Conservation (phyloP, 75 land plant genomes). For the Selaginella tamariscina region DNA sequence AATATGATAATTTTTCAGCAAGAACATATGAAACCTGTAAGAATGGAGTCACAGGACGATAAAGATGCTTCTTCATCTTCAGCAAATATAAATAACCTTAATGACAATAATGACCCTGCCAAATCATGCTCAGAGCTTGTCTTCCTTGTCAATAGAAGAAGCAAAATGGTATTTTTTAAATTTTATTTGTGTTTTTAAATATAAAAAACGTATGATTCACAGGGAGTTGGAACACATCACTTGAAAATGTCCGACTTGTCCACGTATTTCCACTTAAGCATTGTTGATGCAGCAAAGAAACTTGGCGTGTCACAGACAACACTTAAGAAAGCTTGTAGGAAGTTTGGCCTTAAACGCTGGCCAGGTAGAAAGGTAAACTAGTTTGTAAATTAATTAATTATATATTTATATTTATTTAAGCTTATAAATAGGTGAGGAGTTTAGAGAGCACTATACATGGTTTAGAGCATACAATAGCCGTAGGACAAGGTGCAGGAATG, state of each 20-base stretch:
- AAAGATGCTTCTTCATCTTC: conserved; percentile 29
- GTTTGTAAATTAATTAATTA: background rate
- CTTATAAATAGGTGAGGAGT: conserved; percentile 26
- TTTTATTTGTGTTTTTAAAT: no score
- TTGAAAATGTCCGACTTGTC: conserved; percentile 28
- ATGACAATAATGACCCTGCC: conserved; percentile 6
- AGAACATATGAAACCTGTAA: no score
- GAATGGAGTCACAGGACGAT: no score
- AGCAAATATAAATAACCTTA: conserved; percentile 15
- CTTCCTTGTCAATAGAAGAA: conserved; percentile 27
- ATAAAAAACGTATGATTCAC: no score
- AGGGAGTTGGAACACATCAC: conserved; percentile 30
- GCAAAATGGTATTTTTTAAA: conserved; percentile 23
- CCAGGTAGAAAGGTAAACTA: conserved; percentile 28
- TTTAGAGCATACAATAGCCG: conserved; percentile 31
- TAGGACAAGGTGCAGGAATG: conserved; percentile 32
- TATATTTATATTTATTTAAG: no score
- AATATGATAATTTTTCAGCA: no score
- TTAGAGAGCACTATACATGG: conserved; percentile 34
- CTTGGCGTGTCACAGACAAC: conserved; percentile 35
- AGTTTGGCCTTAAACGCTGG: conserved; percentile 31
- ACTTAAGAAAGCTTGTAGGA: conserved; percentile 30
- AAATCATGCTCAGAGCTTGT: conserved; percentile 20
- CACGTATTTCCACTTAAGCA: conserved; percentile 26
- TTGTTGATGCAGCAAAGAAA: conserved; percentile 32